Evolutionary conservation across 805 yeast genomes (phyloP).

Genomic region (Brettanomyces naardenensis): DNA sequence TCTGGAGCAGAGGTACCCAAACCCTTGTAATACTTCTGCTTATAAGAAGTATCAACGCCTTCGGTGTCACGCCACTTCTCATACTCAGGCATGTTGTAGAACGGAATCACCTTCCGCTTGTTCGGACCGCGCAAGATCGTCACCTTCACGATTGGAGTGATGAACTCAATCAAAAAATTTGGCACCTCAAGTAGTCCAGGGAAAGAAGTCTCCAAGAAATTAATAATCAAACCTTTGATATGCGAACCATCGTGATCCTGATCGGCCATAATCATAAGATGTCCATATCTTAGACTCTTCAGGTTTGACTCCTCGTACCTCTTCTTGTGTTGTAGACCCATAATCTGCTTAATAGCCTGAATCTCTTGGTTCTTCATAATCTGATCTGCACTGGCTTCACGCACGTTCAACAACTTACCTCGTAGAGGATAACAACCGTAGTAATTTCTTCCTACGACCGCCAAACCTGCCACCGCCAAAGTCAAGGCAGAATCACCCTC

Average conservation of each 20-base stretch:
- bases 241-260: conserved; percentile 99
- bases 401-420: conserved; percentile 90
- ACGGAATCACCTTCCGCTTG: conserved; percentile 50
- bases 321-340: conserved; percentile 92
- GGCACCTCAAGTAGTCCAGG: conserved; percentile 90
- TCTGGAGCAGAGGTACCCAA: conserved; percentile 85
- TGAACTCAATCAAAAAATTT: conserved; percentile 87
- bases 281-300: conserved; percentile 82
- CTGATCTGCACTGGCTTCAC: conserved; percentile 97
- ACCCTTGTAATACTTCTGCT: conserved; percentile 95
- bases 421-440: conserved; percentile 94
- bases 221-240: conserved; percentile 90
- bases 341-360: conserved; percentile 88
- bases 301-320: conserved; percentile 55
- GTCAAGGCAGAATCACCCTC: conserved; percentile 97
- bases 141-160: conserved; percentile 94
- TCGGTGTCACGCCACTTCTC: conserved; percentile 87
- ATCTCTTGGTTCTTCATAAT: conserved; percentile 89
- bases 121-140: conserved; percentile 58
- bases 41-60: conserved; percentile 70
- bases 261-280: conserved; percentile 98
- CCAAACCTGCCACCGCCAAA: conserved; percentile 85
- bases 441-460: conserved; percentile 90
- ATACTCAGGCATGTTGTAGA: conserved; percentile 93
- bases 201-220: conserved; percentile 86